A percentile compares a stretch with the other conserved stretches of the same genome.
These are phyloP conservation scores for Boletus rubropictus DNA, from an alignment of 768 basidiomycete species.

Conservation along the genomic window DNA sequence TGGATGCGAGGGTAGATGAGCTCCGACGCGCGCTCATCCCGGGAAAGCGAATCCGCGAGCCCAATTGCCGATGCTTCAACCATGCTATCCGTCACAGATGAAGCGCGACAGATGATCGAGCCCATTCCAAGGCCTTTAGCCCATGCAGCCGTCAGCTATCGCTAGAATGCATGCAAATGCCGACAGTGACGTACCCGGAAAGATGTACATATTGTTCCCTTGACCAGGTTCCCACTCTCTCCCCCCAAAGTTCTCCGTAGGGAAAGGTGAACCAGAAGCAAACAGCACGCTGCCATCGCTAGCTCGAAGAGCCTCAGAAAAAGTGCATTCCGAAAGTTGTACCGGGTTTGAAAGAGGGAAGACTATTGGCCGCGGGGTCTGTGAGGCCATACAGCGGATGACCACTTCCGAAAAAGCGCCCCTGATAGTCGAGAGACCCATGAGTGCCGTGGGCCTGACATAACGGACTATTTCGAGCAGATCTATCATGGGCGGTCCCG, in stretches of 20 bases:
- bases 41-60: constrained; percentile 65
- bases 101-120: constrained; percentile 63
- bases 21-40: constrained; percentile 57
- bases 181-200: constrained; percentile 44
- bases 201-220: constrained; percentile 93
- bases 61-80: constrained; percentile 84
- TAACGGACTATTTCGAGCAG: constrained; percentile 73
- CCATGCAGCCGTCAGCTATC: constrained; percentile 1
- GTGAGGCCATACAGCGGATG: constrained; percentile 67
- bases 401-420: constrained; percentile 72
- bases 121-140: constrained; percentile 53
- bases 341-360: constrained; percentile 92
- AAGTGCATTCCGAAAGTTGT: constrained; percentile 74
- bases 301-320: constrained; percentile 64
- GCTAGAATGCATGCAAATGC: not conserved
- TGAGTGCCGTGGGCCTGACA: constrained; percentile 82
- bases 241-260: constrained; percentile 50
- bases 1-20: constrained; percentile 82
- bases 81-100: constrained; percentile 76
- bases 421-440: constrained; percentile 86
- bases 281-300: constrained; percentile 77
- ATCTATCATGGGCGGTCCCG: constrained; percentile 66
- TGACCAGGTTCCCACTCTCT: constrained; percentile 70
- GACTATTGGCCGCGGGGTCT: constrained; percentile 82
- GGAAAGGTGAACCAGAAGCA: constrained; percentile 86